Percentiles rank a stretch among this genome's conserved stretches.
phyloP scores from a whole-genome alignment of 305 asterid genomes.

The Andrographis paniculata region DNA sequence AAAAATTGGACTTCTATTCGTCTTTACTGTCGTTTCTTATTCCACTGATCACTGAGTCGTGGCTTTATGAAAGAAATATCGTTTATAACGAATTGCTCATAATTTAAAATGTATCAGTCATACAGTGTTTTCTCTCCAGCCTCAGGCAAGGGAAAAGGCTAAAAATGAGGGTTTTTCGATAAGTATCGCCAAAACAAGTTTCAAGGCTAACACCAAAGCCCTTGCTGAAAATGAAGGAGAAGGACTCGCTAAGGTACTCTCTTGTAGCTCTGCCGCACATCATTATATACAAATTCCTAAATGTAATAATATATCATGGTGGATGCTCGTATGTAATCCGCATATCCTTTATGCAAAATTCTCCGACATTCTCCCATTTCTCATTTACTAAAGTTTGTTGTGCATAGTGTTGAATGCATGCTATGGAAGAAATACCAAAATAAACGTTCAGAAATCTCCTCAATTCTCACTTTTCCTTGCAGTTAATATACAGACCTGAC shows the following conservation, averaged over 20 bases:
- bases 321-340: too few relatives aligned
- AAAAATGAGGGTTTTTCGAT: conserved; percentile 61
- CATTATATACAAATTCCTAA: background rate
- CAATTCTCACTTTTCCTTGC: conserved; percentile 20
- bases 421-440: background rate
- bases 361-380: background rate
- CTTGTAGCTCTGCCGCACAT: conserved; percentile 2
- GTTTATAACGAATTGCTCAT: background rate
- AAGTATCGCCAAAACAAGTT: conserved; percentile 63
- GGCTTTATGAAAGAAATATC: background rate
- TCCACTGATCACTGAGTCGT: background rate
- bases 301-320: too few relatives aligned
- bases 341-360: too few relatives aligned
- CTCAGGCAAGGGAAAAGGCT: conserved; percentile 70
- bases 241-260: conserved; percentile 69
- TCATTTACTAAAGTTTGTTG: background rate
- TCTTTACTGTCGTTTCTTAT: background rate
- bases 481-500: conserved; percentile 69
- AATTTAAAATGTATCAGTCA: background rate
- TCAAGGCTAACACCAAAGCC: conserved; percentile 85
- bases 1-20: background rate
- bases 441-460: background rate
- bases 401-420: background rate
- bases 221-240: conserved; percentile 80
- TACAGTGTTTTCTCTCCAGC: conserved; percentile 30